phyloP scores from a whole-genome alignment of 2,329 filamentous ascomycete genomes.

The Cladosporium austrohemisphaericum region DNA sequence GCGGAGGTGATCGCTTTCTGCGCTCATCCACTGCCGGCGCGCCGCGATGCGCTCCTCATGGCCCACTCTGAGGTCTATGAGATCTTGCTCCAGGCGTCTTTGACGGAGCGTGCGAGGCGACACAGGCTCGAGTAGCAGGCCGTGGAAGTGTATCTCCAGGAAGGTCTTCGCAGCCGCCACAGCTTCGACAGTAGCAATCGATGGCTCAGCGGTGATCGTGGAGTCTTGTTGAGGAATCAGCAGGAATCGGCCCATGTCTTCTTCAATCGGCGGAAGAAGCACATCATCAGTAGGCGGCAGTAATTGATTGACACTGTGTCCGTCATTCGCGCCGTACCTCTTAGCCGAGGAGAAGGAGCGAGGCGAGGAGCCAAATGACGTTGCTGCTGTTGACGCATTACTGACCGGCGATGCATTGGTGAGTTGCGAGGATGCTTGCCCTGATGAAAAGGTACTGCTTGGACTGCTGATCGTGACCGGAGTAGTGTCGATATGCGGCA shows the following conservation, averaged over 20 bases:
- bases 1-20: conserved; percentile 72
- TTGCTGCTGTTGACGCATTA: conserved; percentile 32
- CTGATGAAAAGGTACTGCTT: conserved; percentile 9
- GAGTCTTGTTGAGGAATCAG: conserved; percentile 32
- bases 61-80: conserved; percentile 56
- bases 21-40: conserved; percentile 58
- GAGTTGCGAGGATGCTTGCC: conserved; percentile 13
- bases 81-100: conserved; percentile 58
- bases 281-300: conserved; percentile 23
- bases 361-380: conserved; percentile 29
- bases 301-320: conserved; percentile 23
- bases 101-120: conserved; percentile 60
- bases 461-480: background rate
- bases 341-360: conserved; percentile 26
- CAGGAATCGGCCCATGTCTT: conserved; percentile 27
- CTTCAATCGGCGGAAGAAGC: conserved; percentile 31
- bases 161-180: conserved; percentile 79
- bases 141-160: conserved; percentile 78
- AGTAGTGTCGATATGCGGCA: conserved; percentile 12
- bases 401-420: conserved; percentile 26
- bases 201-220: conserved; percentile 30
- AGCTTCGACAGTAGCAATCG: conserved; percentile 65
- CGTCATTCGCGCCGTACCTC: conserved; percentile 27
- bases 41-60: conserved; percentile 53
- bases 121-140: conserved; percentile 53